Conservation (phyloP, 768 basidiomycete species). For the Suillus paluster region DNA sequence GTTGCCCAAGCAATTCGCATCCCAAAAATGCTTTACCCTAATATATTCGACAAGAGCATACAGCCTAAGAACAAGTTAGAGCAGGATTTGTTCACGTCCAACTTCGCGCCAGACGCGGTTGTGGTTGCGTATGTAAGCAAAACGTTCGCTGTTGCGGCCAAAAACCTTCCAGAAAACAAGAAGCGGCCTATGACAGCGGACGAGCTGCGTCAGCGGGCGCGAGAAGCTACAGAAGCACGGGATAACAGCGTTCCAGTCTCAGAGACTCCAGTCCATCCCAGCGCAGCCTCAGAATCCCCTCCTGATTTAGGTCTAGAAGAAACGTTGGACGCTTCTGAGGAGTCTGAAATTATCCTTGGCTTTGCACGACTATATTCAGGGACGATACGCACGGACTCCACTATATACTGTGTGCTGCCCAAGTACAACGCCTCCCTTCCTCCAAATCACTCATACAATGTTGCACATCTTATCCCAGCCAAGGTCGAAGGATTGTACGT, state of each 20-base stretch:
- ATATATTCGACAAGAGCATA: conserved; percentile 60
- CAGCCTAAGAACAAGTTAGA: conserved; percentile 83
- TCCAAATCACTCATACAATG: conserved; percentile 71
- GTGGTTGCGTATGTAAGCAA: conserved; percentile 94
- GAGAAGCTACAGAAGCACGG: conserved; percentile 52
- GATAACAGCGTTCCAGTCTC: conserved; percentile 18
- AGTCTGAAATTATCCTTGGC: conserved; percentile 77
- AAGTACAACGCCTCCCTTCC: conserved; percentile 75
- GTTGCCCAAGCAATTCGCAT: conserved; percentile 82
- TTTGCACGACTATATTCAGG: conserved; percentile 96
- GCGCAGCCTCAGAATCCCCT: conserved; percentile 6
- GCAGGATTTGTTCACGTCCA: conserved; percentile 76
- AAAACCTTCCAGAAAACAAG: conserved; percentile 87
- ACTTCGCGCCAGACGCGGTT: conserved; percentile 55
- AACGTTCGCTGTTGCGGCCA: conserved; percentile 91
- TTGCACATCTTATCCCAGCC: conserved; percentile 59
- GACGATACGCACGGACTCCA: conserved; percentile 64
- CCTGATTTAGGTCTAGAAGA: neutral
- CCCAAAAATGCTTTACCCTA: conserved; percentile 91
- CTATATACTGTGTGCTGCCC: conserved; percentile 79
- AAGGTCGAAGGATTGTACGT: conserved; percentile 82
- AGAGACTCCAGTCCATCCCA: conserved; percentile 7
- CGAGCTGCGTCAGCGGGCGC: conserved; percentile 73
- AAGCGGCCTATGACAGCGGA: conserved; percentile 77
- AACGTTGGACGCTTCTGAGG: neutral